phyloP scores from a whole-genome alignment of 768 basidiomycete genomes.

The Tylopilus balloui region DNA sequence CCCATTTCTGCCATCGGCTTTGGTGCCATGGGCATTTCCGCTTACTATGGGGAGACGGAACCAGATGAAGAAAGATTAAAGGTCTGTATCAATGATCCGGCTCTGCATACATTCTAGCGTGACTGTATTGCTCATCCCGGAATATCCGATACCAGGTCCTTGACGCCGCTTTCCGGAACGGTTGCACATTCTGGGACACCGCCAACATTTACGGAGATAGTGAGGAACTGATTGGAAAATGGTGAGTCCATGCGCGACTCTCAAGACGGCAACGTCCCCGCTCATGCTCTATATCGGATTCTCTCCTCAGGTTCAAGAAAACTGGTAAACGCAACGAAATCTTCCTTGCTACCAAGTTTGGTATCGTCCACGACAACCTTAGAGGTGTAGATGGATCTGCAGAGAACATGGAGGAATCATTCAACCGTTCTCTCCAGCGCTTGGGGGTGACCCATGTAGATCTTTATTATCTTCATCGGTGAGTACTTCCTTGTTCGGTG shows the following conservation, averaged over 20 bases:
- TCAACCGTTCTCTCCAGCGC: conserved; percentile 38
- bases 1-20: conserved; percentile 48
- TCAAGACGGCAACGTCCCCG: neutral
- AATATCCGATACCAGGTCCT: conserved; percentile 35
- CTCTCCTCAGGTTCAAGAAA: neutral
- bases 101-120: neutral
- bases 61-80: conserved; percentile 55
- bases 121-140: neutral
- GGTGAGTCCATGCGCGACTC: conserved; percentile 1
- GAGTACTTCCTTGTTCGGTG: neutral
- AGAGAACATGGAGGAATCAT: conserved; percentile 36
- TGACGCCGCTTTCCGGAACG: conserved; percentile 38
- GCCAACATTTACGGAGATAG: conserved; percentile 40
- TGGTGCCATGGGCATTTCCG: conserved; percentile 56
- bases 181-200: conserved; percentile 47
- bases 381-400: conserved; percentile 35
- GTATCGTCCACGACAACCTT: conserved; percentile 27
- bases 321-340: conserved; percentile 29
- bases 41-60: conserved; percentile 39
- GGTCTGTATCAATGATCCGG: conserved; percentile 34
- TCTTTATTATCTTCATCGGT: conserved; percentile 3
- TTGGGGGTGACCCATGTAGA: conserved; percentile 33
- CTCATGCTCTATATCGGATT: neutral
- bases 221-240: conserved; percentile 43
- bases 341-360: conserved; percentile 63